Percentiles rank a stretch among this genome's conserved stretches.
phyloP scores from a whole-genome alignment of 441 rosid species.

The Jatropha multifida region DNA sequence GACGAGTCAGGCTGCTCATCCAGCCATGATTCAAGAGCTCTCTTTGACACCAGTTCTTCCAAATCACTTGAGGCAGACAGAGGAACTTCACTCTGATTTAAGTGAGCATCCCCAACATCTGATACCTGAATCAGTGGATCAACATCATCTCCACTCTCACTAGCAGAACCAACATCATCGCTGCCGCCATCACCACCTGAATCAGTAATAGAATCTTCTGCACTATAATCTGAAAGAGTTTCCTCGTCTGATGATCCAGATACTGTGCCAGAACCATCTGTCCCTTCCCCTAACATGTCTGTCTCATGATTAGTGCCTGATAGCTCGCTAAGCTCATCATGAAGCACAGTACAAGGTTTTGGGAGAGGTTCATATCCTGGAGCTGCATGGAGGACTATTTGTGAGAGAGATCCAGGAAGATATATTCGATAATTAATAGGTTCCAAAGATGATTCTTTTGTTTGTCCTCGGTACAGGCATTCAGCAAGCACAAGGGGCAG shows the following conservation, averaged over 20 bases:
- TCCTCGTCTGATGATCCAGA: slow-evolving; percentile 66
- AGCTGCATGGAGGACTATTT: slow-evolving; percentile 97
- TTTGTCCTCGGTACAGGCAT: slow-evolving; percentile 54
- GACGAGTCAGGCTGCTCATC: slow-evolving; percentile 71
- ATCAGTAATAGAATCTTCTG: slow-evolving; percentile 50
- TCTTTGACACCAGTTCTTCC: slow-evolving; percentile 66
- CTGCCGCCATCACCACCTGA: slow-evolving; percentile 42
- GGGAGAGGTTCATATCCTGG: slow-evolving; percentile 99
- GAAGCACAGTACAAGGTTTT: slow-evolving; percentile 66
- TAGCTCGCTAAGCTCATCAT: slow-evolving; percentile 42
- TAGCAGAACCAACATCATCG: slow-evolving; percentile 44
- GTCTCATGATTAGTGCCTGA: slow-evolving; percentile 29
- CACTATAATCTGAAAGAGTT: slow-evolving; percentile 67
- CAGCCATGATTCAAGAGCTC: slow-evolving; percentile 84
- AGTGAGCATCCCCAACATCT: slow-evolving; percentile 41
- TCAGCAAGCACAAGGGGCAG: slow-evolving; percentile 45
- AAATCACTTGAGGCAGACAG: slow-evolving; percentile 39
- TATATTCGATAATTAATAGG: slow-evolving; percentile 62
- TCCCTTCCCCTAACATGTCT: slow-evolving; percentile 36
- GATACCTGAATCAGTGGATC: slow-evolving; percentile 83
- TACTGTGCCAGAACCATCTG: slow-evolving; percentile 44
- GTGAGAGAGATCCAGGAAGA: slow-evolving; percentile 98
- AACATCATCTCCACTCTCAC: slow-evolving; percentile 40
- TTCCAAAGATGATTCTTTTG: slow-evolving; percentile 40
- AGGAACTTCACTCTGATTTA: slow-evolving; percentile 39